Base-by-base conservation (phyloP, 176 grass and related monocot species). In the Musa schizocarpa region DNA sequence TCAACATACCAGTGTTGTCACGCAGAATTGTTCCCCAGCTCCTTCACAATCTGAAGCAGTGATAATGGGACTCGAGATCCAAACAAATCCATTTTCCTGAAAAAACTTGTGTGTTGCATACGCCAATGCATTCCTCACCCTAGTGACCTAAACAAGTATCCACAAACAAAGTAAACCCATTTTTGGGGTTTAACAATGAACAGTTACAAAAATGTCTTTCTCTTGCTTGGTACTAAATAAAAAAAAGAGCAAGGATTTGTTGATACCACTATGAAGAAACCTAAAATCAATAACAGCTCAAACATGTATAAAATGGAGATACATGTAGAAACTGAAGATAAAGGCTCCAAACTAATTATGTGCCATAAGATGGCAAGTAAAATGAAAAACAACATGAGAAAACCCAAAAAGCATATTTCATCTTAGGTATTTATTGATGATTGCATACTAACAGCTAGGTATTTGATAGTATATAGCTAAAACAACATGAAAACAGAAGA, bases 11-110 rank as follows among this genome's bases (percentile, higher is more conserved):
- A 98, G 83, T 82, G 95, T 98, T 85, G 95, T 98, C 53, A 98
- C 88, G 53, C 89, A 94, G 76, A 98, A 98, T 79, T 98, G 95
- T 76, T 98, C 95, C 19, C 95, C 95, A 8, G 88, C 88, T 76
- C 95, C 95, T 91, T 98, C 95, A 77, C 95, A 98, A 82, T 98
- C 95, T 20, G 90, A 98, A 53, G 95, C 88, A 80, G 95, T 98
- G 74, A 98, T 98, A 74, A 98, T 98, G 13, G 95, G 95, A 82
- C 95, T 98, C 26, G 88, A 88, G 65, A 98, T 81, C 95, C 95
- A 98, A 85, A 93, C 80, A 89, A 98, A 98, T 77, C 90, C 88
- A 71, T 91, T 89, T 74, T 98, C 90, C 87, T 98, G 95, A 74
- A 98, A 98, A 86, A 93, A 98, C 14, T 87, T 93, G 80, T 98